Conservation (phyloP, 1,139 yeast genomes). For the Saccharomyces hybrid region DNA sequence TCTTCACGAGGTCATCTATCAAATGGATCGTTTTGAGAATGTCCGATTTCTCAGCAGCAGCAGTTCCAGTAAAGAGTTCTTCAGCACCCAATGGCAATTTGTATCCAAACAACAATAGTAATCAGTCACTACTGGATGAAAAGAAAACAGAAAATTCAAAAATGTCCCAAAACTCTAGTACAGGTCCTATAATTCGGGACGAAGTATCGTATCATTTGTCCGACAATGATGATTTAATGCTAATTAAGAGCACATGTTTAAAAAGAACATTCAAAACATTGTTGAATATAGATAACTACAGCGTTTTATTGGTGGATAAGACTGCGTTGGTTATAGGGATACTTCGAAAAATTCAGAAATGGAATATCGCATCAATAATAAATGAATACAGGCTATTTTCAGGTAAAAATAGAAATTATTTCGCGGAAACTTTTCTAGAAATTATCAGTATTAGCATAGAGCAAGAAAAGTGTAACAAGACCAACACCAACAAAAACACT, state of each 20-base stretch:
- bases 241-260: slow-evolving; percentile 52
- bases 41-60: slow-evolving; percentile 23
- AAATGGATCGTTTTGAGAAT: slow-evolving; percentile 27
- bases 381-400: slow-evolving; percentile 78
- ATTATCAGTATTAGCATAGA: slow-evolving; percentile 50
- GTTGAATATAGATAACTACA: slow-evolving; percentile 58
- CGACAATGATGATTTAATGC: slow-evolving; percentile 60
- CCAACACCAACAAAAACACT: slow-evolving; percentile 1
- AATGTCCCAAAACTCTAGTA: not conserved
- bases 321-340: slow-evolving; percentile 76
- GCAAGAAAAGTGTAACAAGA: slow-evolving; percentile 20
- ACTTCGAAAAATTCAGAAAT: slow-evolving; percentile 71
- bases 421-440: slow-evolving; percentile 77
- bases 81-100: not conserved
- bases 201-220: slow-evolving; percentile 17
- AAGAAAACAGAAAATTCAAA: not conserved
- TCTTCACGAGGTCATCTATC: slow-evolving; percentile 28
- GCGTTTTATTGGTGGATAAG: slow-evolving; percentile 68
- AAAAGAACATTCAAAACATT: slow-evolving; percentile 52
- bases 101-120: not conserved
- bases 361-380: slow-evolving; percentile 79
- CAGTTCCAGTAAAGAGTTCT: slow-evolving; percentile 13
- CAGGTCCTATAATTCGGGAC: not conserved
- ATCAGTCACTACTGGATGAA: not conserved
- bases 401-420: slow-evolving; percentile 66